These are phyloP conservation scores for Exophiala calicioides DNA, from an alignment of 2,329 filamentous ascomycete species.

Conservation along the genomic window DNA sequence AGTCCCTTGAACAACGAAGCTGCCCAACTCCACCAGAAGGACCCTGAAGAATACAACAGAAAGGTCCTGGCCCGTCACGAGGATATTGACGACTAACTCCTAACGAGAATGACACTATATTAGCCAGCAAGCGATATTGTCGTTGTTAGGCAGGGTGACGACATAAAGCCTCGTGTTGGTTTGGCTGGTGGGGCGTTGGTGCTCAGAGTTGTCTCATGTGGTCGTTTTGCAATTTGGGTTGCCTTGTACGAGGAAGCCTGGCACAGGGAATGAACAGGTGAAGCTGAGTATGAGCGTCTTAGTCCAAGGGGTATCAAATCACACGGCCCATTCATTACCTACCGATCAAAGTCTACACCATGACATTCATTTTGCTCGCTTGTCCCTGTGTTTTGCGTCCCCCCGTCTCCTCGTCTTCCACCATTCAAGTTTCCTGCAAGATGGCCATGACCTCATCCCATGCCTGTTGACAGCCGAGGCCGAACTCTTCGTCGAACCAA, in stretches of 20 bases:
- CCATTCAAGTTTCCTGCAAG: too few relatives aligned
- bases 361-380: constrained; percentile 5
- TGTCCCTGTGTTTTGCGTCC: neutral
- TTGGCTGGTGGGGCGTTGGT: neutral
- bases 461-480: too few relatives aligned
- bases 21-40: constrained; percentile 91
- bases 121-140: constrained; percentile 6
- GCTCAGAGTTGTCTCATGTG: constrained; percentile 1
- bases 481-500: too few relatives aligned
- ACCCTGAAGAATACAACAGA: constrained; percentile 82
- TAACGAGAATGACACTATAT: neutral
- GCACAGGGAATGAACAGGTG: neutral
- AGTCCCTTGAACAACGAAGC: constrained; percentile 95
- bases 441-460: too few relatives aligned
- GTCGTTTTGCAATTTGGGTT: neutral
- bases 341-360: constrained; percentile 9
- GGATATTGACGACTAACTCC: constrained; percentile 51
- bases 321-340: constrained; percentile 2
- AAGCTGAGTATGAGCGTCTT: neutral
- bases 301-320: constrained; percentile 14
- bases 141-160: constrained; percentile 5
- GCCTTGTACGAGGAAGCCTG: neutral
- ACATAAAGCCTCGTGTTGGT: neutral
- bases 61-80: constrained; percentile 65
- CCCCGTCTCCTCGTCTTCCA: too few relatives aligned